Conservation (phyloP, 2,329 filamentous ascomycete genomes). For the Fusarium odoratissimum region DNA sequence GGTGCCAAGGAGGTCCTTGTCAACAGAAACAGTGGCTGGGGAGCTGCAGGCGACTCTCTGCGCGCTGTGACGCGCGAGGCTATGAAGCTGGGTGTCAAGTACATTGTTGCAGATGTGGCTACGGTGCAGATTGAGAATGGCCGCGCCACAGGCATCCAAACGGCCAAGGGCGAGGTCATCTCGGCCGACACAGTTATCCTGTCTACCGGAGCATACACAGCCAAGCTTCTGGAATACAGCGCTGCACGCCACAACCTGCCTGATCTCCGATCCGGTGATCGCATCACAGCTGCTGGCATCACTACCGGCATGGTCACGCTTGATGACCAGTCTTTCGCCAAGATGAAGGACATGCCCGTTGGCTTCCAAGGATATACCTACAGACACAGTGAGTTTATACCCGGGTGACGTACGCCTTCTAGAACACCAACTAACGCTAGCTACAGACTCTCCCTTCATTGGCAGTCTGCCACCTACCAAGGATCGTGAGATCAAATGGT, state of each 20-base stretch:
- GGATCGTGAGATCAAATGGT: conserved; percentile 67
- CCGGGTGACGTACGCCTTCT: not conserved
- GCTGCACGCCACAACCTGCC: conserved; percentile 59
- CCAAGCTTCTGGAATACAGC: conserved; percentile 64
- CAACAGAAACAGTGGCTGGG: conserved; percentile 73
- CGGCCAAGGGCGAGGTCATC: conserved; percentile 57
- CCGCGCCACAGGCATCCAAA: conserved; percentile 61
- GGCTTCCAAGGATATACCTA: conserved; percentile 56
- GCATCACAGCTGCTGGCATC: conserved; percentile 70
- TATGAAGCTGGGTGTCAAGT: conserved; percentile 68
- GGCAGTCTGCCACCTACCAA: conserved; percentile 67
- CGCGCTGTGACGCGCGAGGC: conserved; percentile 64
- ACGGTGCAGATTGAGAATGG: conserved; percentile 61
- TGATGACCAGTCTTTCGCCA: conserved; percentile 56
- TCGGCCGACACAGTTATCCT: conserved; percentile 64
- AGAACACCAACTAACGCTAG: conserved; percentile 47
- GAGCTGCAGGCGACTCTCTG: conserved; percentile 69
- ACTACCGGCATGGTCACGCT: conserved; percentile 68
- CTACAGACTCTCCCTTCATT: conserved; percentile 63
- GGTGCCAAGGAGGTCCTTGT: conserved; percentile 69
- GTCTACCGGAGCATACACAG: conserved; percentile 68
- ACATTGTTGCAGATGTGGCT: conserved; percentile 64
- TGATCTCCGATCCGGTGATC: conserved; percentile 62
- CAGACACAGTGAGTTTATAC: conserved; percentile 49
- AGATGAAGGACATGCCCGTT: conserved; percentile 62